phyloP scores from a whole-genome alignment of 208 protist species.

The Trypanosoma melophagium region DNA sequence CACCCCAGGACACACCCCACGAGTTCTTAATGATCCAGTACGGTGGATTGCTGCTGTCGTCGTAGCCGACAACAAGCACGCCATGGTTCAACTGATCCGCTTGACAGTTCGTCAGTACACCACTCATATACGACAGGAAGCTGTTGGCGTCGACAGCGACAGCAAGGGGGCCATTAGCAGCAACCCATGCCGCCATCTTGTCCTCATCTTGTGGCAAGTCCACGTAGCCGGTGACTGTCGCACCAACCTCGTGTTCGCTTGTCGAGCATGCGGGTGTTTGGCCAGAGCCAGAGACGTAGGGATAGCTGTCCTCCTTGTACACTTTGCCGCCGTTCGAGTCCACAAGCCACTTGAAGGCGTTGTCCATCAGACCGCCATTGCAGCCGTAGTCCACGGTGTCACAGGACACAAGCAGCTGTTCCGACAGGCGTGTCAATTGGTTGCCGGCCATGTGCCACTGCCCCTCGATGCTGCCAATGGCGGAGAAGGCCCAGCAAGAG shows the following conservation, averaged over 20 bases:
- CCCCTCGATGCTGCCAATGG: constrained; percentile 68
- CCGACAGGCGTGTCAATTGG: constrained; percentile 73
- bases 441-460: constrained; percentile 63
- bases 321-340: constrained; percentile 57
- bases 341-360: constrained; percentile 76
- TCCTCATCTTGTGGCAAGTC: constrained; percentile 74
- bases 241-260: constrained; percentile 52
- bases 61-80: constrained; percentile 88
- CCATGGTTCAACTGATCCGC: constrained; percentile 80
- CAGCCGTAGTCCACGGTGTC: constrained; percentile 79
- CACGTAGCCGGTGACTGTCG: constrained; percentile 66
- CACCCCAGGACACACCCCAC: too few relatives aligned
- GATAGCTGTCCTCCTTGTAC: constrained; percentile 77
- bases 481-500: constrained; percentile 95
- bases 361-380: constrained; percentile 85
- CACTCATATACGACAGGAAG: constrained; percentile 79
- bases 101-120: constrained; percentile 75
- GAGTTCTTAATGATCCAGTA: constrained; percentile 92
- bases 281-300: constrained; percentile 63
- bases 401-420: constrained; percentile 95
- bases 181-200: constrained; percentile 68
- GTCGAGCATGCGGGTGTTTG: constrained; percentile 38
- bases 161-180: constrained; percentile 79
- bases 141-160: constrained; percentile 91
- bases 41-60: constrained; percentile 56